phyloP scores from a whole-genome alignment of 139 green algal species.

The Tetraselmis chui region DNA sequence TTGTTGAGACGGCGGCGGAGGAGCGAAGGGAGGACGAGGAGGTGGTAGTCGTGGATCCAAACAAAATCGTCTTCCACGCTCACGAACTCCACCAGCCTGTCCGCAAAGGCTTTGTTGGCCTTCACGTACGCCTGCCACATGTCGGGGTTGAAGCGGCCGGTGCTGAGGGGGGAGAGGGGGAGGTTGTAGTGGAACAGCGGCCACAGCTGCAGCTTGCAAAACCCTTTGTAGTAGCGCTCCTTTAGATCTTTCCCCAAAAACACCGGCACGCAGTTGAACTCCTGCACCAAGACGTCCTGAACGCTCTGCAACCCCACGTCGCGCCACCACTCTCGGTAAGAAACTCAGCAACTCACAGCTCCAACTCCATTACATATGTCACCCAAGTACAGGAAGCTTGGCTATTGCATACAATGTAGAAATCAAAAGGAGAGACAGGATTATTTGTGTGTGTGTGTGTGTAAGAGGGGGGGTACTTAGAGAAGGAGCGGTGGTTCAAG shows the following conservation, averaged over 20 bases:
- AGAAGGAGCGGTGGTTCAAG: too few species aligned
- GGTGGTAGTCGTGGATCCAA: conserved; percentile 99
- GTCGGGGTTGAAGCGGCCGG: conserved; percentile 74
- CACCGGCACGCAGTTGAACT: conserved; percentile 82
- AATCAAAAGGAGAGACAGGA: too few species aligned
- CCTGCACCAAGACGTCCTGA: conserved; percentile 52
- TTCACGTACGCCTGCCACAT: conserved; percentile 94
- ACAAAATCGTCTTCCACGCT: conserved; percentile 81
- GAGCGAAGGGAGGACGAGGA: conserved; percentile 92
- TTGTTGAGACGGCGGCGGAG: conserved; percentile 60
- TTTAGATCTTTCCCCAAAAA: conserved; percentile 82
- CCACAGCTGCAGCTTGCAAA: conserved; percentile 99
- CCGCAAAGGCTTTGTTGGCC: conserved; percentile 89
- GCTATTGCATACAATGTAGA: too few species aligned
- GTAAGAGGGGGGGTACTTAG: too few species aligned
- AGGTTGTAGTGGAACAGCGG: conserved; percentile 97
- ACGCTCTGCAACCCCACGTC: conserved; percentile 49
- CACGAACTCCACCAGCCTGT: conserved; percentile 75
- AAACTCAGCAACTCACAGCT: too few species aligned
- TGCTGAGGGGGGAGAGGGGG: conserved; percentile 64
- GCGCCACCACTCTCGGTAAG: too few species aligned
- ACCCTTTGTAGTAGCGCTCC: conserved; percentile 91
- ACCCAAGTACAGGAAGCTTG: too few species aligned
- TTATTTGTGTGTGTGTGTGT: too few species aligned
- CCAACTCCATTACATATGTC: too few species aligned